phyloP scores from a whole-genome alignment of 306 rosid species.

The Lotus japonicus region DNA sequence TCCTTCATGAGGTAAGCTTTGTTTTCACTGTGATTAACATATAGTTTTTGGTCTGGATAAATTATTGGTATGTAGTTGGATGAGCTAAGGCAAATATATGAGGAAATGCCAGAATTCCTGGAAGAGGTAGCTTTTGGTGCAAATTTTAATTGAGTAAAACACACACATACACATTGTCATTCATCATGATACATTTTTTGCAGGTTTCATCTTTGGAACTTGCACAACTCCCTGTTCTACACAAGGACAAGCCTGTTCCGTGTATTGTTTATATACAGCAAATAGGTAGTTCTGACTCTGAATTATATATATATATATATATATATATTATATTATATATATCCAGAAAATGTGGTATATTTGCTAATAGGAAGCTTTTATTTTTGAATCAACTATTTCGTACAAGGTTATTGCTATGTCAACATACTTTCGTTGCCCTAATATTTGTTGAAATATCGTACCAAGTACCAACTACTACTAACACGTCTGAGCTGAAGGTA shows the following conservation, averaged over 20 bases:
- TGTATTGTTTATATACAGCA: constrained; percentile 82
- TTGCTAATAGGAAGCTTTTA: no score
- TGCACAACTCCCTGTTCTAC: constrained; percentile 51
- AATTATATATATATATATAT: no score
- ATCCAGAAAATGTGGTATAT: no score
- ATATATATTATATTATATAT: no score
- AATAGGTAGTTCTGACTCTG: constrained; percentile 56
- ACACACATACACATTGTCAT: no score
- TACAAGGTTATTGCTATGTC: no score
- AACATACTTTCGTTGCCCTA: no score
- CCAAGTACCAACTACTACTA: no score
- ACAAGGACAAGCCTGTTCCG: constrained; percentile 53
- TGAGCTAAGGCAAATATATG: constrained; percentile 94
- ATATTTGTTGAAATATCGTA: no score
- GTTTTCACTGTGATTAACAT: constrained; percentile 6
- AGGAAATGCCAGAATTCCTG: constrained; percentile 88
- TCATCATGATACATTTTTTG: constrained; percentile 24
- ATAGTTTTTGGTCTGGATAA: constrained; percentile 19
- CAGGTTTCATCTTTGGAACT: constrained; percentile 81
- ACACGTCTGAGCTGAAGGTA: no score
- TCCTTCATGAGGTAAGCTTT: constrained; percentile 14
- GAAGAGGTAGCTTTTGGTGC: constrained; percentile 55
- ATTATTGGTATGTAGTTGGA: constrained; percentile 57
- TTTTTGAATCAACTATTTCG: no score
- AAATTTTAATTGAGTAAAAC: constrained; percentile 15